These are phyloP conservation scores for Neckera pumila DNA, from an alignment of 225 moss, liverwort and hornwort species.

Conservation along the genomic window DNA sequence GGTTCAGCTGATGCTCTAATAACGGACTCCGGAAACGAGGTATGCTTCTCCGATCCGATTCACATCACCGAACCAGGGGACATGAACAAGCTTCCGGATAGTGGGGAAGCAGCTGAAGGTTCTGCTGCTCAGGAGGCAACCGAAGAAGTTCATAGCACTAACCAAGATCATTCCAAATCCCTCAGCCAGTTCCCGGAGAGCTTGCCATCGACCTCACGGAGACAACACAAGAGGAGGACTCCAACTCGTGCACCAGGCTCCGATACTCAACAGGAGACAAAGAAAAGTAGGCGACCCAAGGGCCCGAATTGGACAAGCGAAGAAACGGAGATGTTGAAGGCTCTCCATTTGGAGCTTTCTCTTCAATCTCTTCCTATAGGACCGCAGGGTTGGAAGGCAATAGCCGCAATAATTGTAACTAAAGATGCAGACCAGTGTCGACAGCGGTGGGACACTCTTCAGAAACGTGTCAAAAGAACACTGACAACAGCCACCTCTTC, in stretches of 20 bases:
- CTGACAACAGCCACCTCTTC: neutral
- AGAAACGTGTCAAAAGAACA: neutral
- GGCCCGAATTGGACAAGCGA: neutral
- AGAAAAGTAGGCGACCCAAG: neutral
- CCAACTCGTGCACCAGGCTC: neutral
- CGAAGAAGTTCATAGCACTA: neutral
- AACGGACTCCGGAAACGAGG: too few species aligned
- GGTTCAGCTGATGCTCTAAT: neutral
- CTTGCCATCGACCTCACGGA: neutral
- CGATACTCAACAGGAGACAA: neutral
- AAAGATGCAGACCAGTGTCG: neutral
- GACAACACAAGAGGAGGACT: neutral
- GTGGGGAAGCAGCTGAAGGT: neutral
- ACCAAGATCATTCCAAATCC: neutral
- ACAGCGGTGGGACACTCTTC: neutral
- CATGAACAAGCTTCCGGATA: neutral
- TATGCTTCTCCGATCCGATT: neutral
- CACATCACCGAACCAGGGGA: neutral
- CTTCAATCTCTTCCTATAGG: neutral
- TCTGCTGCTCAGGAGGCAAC: neutral
- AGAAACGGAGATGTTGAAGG: neutral
- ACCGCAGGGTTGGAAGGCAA: neutral
- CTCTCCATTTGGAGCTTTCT: neutral
- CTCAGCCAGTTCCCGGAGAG: neutral
- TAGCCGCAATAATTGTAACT: fast-evolving